These are phyloP conservation scores for Pseudogymnoascus sp. DNA, from an alignment of 2,329 filamentous ascomycete species.

Conservation along the genomic window DNA sequence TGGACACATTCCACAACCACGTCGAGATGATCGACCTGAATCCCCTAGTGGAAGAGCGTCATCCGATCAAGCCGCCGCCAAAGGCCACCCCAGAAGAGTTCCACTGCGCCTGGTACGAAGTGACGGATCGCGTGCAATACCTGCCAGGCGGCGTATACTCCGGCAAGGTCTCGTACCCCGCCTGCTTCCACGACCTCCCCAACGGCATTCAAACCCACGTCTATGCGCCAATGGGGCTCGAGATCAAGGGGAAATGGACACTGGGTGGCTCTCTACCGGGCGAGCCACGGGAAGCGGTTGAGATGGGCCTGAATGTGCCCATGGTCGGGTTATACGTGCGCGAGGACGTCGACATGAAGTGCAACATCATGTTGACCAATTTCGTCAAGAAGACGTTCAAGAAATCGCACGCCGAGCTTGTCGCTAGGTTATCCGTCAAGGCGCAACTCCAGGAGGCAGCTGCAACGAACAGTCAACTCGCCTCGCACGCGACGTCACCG, in stretches of 20 bases:
- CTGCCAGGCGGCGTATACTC: constrained; percentile 56
- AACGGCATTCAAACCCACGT: constrained; percentile 73
- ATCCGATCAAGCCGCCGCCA: constrained; percentile 57
- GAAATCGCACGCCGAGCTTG: constrained; percentile 63
- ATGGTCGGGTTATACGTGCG: constrained; percentile 65
- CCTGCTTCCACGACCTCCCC: constrained; percentile 68
- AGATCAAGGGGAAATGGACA: constrained; percentile 71
- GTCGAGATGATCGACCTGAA: constrained; percentile 81
- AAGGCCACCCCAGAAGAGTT: constrained; percentile 64
- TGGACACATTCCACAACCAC: constrained; percentile 71
- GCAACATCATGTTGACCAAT: constrained; percentile 64
- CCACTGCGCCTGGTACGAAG: constrained; percentile 66
- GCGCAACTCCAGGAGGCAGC: constrained; percentile 31
- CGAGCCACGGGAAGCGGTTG: constrained; percentile 56
- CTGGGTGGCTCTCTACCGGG: constrained; percentile 64
- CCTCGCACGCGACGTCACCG: not conserved
- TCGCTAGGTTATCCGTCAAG: constrained; percentile 52
- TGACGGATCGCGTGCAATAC: constrained; percentile 71
- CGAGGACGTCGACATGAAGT: constrained; percentile 80
- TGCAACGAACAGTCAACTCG: constrained; percentile 18
- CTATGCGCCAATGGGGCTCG: constrained; percentile 73
- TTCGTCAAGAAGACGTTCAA: constrained; percentile 81
- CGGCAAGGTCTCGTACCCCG: constrained; percentile 68
- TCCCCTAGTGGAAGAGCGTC: constrained; percentile 67
- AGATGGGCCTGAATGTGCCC: constrained; percentile 60